phyloP scores from a whole-genome alignment of 2,329 filamentous ascomycete species.

The Beauveria brongniartii region DNA sequence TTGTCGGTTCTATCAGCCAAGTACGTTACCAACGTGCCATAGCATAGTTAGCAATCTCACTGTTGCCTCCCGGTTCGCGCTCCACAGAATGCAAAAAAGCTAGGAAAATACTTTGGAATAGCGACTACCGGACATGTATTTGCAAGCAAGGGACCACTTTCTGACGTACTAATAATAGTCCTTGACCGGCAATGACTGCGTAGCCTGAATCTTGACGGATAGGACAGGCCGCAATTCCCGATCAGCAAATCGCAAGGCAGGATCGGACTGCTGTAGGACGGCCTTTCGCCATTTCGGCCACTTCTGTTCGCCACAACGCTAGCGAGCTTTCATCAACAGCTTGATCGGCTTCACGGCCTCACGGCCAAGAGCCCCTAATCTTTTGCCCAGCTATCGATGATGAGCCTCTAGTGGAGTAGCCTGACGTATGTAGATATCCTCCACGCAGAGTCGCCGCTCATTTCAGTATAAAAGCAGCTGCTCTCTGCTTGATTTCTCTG shows the following conservation, averaged over 20 bases:
- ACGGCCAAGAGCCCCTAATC: not conserved
- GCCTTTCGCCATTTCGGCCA: conserved; percentile 1
- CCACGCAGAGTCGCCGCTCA: too few relatives aligned
- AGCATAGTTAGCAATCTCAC: too few relatives aligned
- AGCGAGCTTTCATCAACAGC: not conserved
- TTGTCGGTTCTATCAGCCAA: too few relatives aligned
- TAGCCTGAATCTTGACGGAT: not conserved
- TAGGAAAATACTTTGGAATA: too few relatives aligned
- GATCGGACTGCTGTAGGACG: not conserved
- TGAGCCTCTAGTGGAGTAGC: not conserved
- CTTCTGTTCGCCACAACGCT: not conserved
- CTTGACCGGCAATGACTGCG: too few relatives aligned
- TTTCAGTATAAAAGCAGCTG: not conserved
- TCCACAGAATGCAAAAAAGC: too few relatives aligned
- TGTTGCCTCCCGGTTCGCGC: too few relatives aligned
- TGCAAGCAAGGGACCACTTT: not conserved
- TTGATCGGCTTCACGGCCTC: not conserved
- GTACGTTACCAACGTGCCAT: too few relatives aligned
- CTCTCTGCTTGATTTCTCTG: not conserved
- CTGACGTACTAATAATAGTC: not conserved
- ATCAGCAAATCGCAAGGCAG: not conserved
- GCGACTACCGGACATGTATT: too few relatives aligned
- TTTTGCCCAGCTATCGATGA: not conserved
- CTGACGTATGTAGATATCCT: not conserved
- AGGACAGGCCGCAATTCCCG: not conserved